Percentiles rank a stretch among this genome's conserved stretches.
phyloP scores from a whole-genome alignment of 139 green algal genomes.

The Diplosphaera chodatii region DNA sequence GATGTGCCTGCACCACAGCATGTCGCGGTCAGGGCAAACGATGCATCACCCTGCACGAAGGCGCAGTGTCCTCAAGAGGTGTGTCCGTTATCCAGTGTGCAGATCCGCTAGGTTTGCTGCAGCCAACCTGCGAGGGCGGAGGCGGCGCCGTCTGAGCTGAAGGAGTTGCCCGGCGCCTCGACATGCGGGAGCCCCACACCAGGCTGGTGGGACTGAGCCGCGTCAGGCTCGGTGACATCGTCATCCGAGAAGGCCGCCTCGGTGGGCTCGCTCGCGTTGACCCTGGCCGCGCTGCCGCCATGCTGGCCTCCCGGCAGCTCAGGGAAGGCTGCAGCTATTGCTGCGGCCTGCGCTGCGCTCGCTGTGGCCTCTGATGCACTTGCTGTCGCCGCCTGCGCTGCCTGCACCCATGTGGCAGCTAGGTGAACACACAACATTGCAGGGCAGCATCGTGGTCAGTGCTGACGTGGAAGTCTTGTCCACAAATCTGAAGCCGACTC shows the following conservation, averaged over 20 bases:
- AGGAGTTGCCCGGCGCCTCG: background rate
- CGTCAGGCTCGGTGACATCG: no score
- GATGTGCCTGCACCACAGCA: background rate
- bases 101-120: no score
- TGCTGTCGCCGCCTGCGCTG: background rate
- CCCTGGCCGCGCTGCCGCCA: background rate
- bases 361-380: background rate
- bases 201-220: background rate
- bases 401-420: background rate
- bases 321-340: background rate
- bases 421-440: no score
- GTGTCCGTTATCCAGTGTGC: no score
- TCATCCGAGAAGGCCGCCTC: constrained; percentile 47
- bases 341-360: background rate
- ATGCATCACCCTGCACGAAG: no score
- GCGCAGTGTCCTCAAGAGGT: no score
- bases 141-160: background rate
- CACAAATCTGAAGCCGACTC: no score
- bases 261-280: background rate
- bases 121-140: background rate
- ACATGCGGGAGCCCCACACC: background rate
- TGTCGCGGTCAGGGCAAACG: no score
- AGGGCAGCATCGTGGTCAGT: no score
- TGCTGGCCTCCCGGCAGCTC: background rate
- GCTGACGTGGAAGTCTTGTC: no score